Percentiles rank a stretch among this genome's conserved stretches.
These are phyloP conservation scores for Diaporthe citri DNA, from an alignment of 2,329 filamentous ascomycete species.

Conservation along the genomic window DNA sequence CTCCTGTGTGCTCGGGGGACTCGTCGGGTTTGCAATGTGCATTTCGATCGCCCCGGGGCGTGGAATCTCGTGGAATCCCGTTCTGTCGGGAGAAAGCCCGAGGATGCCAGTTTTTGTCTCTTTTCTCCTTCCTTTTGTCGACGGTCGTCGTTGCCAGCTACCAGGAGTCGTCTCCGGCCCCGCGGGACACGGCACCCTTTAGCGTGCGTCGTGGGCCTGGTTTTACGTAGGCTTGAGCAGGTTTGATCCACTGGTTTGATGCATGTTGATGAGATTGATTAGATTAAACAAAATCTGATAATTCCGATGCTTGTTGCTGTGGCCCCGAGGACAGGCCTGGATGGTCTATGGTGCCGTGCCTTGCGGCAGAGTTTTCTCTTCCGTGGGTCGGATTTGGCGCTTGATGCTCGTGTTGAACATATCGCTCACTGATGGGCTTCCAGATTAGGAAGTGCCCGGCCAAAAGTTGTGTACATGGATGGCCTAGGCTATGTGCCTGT, in stretches of 20 bases:
- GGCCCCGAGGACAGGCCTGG: neutral
- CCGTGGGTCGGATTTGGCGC: conserved; percentile 23
- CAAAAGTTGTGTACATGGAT: neutral
- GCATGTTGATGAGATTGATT: conserved; percentile 30
- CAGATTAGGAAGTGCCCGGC: conserved; percentile 9
- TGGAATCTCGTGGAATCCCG: neutral
- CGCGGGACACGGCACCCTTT: neutral
- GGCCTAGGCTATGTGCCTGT: no score
- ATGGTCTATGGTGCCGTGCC: neutral
- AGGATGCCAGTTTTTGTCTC: neutral
- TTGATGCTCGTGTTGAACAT: conserved; percentile 3
- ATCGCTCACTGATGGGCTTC: neutral
- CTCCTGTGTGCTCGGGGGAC: neutral
- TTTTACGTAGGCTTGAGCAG: conserved; percentile 20
- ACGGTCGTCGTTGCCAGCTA: neutral
- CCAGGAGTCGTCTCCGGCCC: no score
- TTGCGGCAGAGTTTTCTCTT: neutral
- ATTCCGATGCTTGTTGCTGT: neutral
- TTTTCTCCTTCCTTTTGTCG: neutral
- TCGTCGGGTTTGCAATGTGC: neutral
- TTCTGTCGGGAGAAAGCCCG: neutral
- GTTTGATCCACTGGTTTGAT: conserved; percentile 4
- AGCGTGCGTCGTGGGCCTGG: conserved; percentile 16
- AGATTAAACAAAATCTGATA: conserved; percentile 5
- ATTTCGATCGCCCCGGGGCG: neutral